These are phyloP conservation scores for Macroventuria anomochaeta DNA, from an alignment of 2,329 filamentous ascomycete species.

Conservation along the genomic window DNA sequence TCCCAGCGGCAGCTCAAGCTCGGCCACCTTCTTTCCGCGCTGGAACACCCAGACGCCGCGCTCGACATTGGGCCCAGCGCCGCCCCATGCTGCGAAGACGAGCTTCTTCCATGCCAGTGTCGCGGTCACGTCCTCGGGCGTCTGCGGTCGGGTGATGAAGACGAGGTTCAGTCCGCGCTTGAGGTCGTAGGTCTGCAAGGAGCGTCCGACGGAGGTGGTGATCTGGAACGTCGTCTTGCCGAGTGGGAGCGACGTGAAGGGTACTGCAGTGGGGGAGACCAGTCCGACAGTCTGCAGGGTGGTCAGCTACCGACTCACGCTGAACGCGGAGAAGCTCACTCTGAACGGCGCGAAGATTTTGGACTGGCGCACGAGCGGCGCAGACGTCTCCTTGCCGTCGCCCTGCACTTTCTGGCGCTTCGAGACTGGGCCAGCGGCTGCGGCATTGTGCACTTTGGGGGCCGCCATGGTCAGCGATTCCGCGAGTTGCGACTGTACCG, in stretches of 20 bases:
- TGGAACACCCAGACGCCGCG: conserved; percentile 91
- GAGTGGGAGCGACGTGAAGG: conserved; percentile 86
- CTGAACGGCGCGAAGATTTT: conserved; percentile 92
- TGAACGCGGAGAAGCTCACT: conserved; percentile 59
- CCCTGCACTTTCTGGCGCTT: conserved; percentile 65
- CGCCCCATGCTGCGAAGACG: conserved; percentile 89
- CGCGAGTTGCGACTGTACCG: not conserved
- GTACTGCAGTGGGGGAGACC: conserved; percentile 87
- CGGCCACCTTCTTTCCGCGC: conserved; percentile 81
- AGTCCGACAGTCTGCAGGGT: conserved; percentile 83
- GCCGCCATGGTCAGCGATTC: conserved; percentile 53
- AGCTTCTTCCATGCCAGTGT: conserved; percentile 86
- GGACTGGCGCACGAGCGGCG: conserved; percentile 60
- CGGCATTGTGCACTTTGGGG: conserved; percentile 55
- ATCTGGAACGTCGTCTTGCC: conserved; percentile 97
- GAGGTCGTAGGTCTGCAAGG: conserved; percentile 94
- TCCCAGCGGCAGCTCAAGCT: conserved; percentile 72
- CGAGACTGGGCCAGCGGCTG: conserved; percentile 59
- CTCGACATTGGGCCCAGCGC: conserved; percentile 56
- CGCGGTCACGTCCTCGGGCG: conserved; percentile 83
- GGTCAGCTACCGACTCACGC: conserved; percentile 12
- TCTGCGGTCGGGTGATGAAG: conserved; percentile 91
- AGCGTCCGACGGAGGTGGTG: conserved; percentile 89
- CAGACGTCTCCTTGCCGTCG: conserved; percentile 49
- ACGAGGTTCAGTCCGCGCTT: conserved; percentile 88